Evolutionary conservation across 768 basidiomycete genomes (phyloP), one percentile per base, ranked within the genome.

Genomic region (Leccinum disarticulatum): DNA sequence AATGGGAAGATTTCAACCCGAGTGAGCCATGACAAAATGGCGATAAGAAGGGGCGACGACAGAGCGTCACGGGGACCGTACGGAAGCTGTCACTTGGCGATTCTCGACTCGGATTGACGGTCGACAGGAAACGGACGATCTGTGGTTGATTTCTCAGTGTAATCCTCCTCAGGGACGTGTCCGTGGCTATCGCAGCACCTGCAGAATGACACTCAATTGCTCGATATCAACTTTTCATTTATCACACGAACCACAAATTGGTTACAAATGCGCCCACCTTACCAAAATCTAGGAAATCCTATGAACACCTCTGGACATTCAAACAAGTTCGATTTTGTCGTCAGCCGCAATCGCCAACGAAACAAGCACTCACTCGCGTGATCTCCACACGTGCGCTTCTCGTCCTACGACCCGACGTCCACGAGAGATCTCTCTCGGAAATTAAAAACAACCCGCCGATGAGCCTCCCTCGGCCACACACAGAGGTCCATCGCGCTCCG

Each of bases 131-230:
- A 36, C 8, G 28, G 57, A 17, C 55, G 66, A 61, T 61, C 65
- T 51, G 43, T 54, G 55, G 58, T 25, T 52, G 63, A 59, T 52
- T 72, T 68, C 66, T 63, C 56, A n/a, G 46, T 56, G 53, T 41
- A 65, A 72, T 72, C 68, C 68, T 65, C 68, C 56, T 33, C 61
- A 61, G 66, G 64, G 60, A 61, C 66, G 48, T 57, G 31, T 66
- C 63, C 61, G 64, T 64, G 51, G 55, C 58, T 60, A 31, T 56
- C 70, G 70, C 68, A 60, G 58, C 54, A 50, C 25, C 47, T 33
- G 36, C 38, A 41, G 55, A 28, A 57, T 54, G 68, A 38, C 46
- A 57, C 28, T 30, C 47, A 19, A 57, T 54, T 59, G 30, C 60
- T 60, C 58, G 62, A 61, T 60, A 69, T 61, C 60, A 52, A 46